Conservation (phyloP, 1,139 yeast species). For the Trichomonascaceae sp. region DNA sequence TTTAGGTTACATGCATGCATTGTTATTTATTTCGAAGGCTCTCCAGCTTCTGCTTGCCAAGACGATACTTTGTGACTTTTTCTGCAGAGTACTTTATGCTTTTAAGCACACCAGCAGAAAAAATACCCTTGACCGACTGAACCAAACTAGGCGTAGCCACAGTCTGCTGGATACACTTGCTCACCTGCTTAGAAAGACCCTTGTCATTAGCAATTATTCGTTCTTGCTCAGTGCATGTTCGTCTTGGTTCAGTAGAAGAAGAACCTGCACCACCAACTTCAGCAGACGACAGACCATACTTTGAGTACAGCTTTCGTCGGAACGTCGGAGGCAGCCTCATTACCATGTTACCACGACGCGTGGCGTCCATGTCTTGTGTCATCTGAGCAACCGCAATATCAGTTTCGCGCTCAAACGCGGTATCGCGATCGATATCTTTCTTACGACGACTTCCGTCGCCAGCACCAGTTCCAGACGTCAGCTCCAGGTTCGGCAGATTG, state of each 20-base stretch:
- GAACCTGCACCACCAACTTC: constrained; percentile 3
- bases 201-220: constrained; percentile 31
- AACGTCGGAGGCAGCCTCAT: constrained; percentile 40
- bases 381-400: constrained; percentile 19
- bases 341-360: constrained; percentile 27
- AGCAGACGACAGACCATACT: constrained; percentile 21
- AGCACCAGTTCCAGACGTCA: constrained; percentile 13
- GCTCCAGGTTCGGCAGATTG: constrained; percentile 27
- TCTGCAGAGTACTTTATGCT: constrained; percentile 69
- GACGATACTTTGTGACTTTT: constrained; percentile 32
- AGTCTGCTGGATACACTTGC: constrained; percentile 38
- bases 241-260: constrained; percentile 10
- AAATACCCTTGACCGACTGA: constrained; percentile 71
- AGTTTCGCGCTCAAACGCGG: no score
- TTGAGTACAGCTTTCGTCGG: constrained; percentile 32
- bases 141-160: constrained; percentile 57
- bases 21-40: constrained; percentile 2
- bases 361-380: constrained; percentile 25
- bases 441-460: no score
- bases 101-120: constrained; percentile 73
- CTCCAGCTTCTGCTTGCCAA: constrained; percentile 4
- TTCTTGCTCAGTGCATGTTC: constrained; percentile 24
- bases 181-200: constrained; percentile 29
- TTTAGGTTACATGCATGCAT: neutral
- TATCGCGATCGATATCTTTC: no score